phyloP scores from a whole-genome alignment of 139 green algal genomes.

The Zygnema cylindricum region DNA sequence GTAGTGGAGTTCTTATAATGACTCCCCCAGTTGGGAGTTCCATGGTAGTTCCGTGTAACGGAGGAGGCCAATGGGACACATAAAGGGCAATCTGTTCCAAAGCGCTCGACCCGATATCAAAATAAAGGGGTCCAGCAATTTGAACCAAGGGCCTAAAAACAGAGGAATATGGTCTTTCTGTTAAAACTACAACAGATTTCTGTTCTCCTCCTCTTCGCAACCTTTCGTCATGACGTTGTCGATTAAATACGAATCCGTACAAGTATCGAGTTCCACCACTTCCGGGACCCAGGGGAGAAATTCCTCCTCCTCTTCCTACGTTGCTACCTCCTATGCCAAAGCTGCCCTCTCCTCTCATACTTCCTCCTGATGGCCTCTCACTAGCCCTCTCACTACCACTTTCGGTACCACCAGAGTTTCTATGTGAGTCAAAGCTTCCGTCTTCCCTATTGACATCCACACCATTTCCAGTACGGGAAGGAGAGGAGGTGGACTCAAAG shows the following conservation, averaged over 20 bases:
- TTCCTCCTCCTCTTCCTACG: background rate
- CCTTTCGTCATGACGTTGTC: slow-evolving; percentile 85
- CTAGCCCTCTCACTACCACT: background rate
- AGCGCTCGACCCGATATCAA: slow-evolving; percentile 68
- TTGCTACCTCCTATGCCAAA: too few species aligned
- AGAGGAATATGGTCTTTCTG: slow-evolving; percentile 67
- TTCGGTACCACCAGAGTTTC: background rate
- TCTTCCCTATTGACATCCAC: background rate
- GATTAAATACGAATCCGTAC: slow-evolving; percentile 88
- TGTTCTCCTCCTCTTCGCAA: slow-evolving; percentile 86
- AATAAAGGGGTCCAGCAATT: slow-evolving; percentile 71
- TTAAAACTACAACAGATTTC: slow-evolving; percentile 78
- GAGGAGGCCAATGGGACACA: slow-evolving; percentile 64
- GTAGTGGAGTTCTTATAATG: slow-evolving; percentile 27
- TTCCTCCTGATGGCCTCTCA: slow-evolving; percentile 31
- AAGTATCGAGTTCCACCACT: slow-evolving; percentile 40
- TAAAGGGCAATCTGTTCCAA: slow-evolving; percentile 62
- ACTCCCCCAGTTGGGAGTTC: slow-evolving; percentile 43
- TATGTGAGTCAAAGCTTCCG: background rate
- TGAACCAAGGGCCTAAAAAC: slow-evolving; percentile 72
- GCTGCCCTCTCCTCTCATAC: slow-evolving; percentile 18
- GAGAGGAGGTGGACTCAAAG: background rate
- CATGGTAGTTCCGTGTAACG: slow-evolving; percentile 45
- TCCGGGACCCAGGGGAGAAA: background rate
- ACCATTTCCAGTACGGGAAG: background rate